Percentiles rank a stretch among this genome's conserved stretches.
phyloP scores from a whole-genome alignment of 108 stramenopile species.

The Chaetoceros tenuissimus region DNA sequence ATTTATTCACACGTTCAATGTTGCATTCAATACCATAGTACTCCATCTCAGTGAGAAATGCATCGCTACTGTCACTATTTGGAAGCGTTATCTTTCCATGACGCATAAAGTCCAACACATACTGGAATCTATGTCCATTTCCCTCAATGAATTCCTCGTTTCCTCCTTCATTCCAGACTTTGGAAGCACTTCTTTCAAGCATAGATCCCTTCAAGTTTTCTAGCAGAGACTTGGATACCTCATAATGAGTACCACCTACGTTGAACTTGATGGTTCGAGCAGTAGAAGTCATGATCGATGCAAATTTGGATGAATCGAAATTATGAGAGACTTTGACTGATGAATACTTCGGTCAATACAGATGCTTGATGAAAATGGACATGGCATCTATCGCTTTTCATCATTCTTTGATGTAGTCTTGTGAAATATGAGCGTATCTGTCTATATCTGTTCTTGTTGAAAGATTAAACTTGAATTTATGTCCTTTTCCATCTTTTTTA shows the following conservation, averaged over 20 bases:
- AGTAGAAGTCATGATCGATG: no score
- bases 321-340: no score
- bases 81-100: slow-evolving; percentile 7
- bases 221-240: slow-evolving; percentile 21
- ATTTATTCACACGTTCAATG: no score
- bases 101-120: slow-evolving; percentile 18
- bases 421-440: no score
- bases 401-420: no score
- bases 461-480: no score
- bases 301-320: no score
- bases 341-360: no score
- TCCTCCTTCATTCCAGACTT: slow-evolving; percentile 6
- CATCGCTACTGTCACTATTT: neutral
- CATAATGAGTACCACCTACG: slow-evolving; percentile 24
- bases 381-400: no score
- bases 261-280: slow-evolving; percentile 20
- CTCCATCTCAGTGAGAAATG: slow-evolving; percentile 1
- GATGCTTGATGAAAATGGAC: no score
- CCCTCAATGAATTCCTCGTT: slow-evolving; percentile 15
- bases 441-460: no score
- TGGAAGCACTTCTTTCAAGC: slow-evolving; percentile 12
- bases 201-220: slow-evolving; percentile 12
- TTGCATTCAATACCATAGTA: slow-evolving; percentile 6
- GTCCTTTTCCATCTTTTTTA: no score
- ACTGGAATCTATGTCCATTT: slow-evolving; percentile 13